These are phyloP conservation scores for Lomentospora prolificans DNA, from an alignment of 2,329 filamentous ascomycete species.

Conservation along the genomic window DNA sequence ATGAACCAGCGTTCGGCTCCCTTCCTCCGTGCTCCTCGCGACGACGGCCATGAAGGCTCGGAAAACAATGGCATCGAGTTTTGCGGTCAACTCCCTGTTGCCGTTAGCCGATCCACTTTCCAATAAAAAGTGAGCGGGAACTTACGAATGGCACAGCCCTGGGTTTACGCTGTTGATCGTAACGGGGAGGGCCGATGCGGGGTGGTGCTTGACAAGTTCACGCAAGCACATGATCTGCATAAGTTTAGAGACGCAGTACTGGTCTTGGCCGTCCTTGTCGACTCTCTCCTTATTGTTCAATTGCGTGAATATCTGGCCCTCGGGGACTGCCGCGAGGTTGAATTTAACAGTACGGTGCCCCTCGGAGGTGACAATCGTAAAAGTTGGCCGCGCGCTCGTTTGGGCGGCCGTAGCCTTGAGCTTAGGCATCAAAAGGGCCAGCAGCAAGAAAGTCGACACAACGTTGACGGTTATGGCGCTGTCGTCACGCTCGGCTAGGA, in stretches of 20 bases:
- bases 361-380: slow-evolving; percentile 9
- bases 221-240: slow-evolving; percentile 19
- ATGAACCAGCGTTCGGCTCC: slow-evolving; percentile 27
- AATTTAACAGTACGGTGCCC: slow-evolving; percentile 11
- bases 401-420: slow-evolving; percentile 15
- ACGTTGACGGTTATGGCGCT: slow-evolving; percentile 35
- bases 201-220: slow-evolving; percentile 20
- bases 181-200: slow-evolving; percentile 17
- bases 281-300: slow-evolving; percentile 18
- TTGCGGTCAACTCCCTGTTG: too few species aligned
- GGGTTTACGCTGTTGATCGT: slow-evolving; percentile 29
- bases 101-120: neutral
- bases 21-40: slow-evolving; percentile 27
- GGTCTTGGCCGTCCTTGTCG: slow-evolving; percentile 10
- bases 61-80: too few species aligned
- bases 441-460: slow-evolving; percentile 34
- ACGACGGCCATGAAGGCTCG: too few species aligned
- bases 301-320: slow-evolving; percentile 16
- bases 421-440: slow-evolving; percentile 30
- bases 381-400: neutral
- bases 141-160: slow-evolving; percentile 27
- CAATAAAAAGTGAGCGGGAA: neutral
- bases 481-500: slow-evolving; percentile 29
- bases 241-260: slow-evolving; percentile 22
- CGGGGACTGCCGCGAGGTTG: neutral